Percentiles rank a stretch among this genome's conserved stretches.
Conservation (phyloP, 2,329 filamentous ascomycete species). For the Fusarium sp. region DNA sequence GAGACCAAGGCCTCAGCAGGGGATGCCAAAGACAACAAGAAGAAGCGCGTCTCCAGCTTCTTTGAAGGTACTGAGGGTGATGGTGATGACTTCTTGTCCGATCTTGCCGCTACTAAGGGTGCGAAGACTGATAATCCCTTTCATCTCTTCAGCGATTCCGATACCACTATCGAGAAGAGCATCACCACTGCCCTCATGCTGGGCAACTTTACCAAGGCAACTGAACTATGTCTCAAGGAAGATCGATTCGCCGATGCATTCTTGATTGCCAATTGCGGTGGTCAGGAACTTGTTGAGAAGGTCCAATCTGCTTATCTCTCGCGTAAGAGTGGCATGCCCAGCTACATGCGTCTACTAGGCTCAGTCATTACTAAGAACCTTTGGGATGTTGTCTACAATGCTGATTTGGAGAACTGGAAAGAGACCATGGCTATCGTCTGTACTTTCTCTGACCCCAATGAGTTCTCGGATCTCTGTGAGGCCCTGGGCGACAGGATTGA, state of each 20-base stretch:
- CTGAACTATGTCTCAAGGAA: conserved; percentile 89
- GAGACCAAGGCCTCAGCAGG: conserved; percentile 50
- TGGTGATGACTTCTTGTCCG: conserved; percentile 87
- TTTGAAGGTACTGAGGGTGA: conserved; percentile 78
- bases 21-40: conserved; percentile 58
- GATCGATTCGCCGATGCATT: conserved; percentile 95
- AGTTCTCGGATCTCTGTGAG: conserved; percentile 96
- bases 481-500: conserved; percentile 91
- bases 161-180: conserved; percentile 84
- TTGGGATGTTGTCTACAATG: conserved; percentile 98
- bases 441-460: conserved; percentile 90
- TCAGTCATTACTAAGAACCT: conserved; percentile 97
- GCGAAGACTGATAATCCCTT: conserved; percentile 96
- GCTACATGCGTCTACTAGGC: conserved; percentile 89
- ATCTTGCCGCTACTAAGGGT: conserved; percentile 87
- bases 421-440: conserved; percentile 96
- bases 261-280: conserved; percentile 97
- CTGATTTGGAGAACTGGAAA: conserved; percentile 93
- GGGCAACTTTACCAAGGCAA: conserved; percentile 89
- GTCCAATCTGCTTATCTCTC: conserved; percentile 92
- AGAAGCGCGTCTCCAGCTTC: conserved; percentile 79
- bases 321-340: conserved; percentile 84
- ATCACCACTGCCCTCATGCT: conserved; percentile 92
- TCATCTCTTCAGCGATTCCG: conserved; percentile 86
- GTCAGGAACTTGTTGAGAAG: conserved; percentile 92